Evolutionary conservation across 192 early-diverging fungal genomes (phyloP), one percentile per base, ranked within the genome.

Genomic region (Podila epigama): DNA sequence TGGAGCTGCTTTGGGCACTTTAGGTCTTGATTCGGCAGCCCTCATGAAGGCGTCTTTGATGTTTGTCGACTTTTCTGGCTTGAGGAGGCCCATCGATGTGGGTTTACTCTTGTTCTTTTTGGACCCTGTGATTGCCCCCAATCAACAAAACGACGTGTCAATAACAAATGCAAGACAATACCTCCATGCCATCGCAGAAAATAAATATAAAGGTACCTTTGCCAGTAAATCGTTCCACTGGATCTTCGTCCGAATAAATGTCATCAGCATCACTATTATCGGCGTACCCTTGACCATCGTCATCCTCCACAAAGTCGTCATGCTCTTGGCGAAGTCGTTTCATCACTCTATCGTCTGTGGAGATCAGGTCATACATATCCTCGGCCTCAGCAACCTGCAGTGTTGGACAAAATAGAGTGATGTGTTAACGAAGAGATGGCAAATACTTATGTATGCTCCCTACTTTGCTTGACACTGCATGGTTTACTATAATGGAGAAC

Each of bases 231-330:
- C 81, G 79, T n/a, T 80, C 78, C 29, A 81, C 80, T 9, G 84
- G 79, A 2, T 78, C 81, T 37, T 89, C 86, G 39, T 87, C 83
- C 0, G 86, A 83, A 51, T 69, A 82, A 2, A 34, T 36, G 18
- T 70, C 60, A 37, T 86, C 80, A 6, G 89, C 87, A 5, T 82
- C 61, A 27, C 85, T 89, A 54, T 88, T 75, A 50, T 86, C 87
- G 18, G 70, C 78, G 69, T 93, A 92, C 11, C 87, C 92, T 41
- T 81, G 67, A 20, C 90, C 85, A 56, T 91, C 91, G 51, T 92
- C 90, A 62, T 90, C 88, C 15, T 85, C 85, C 0, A 92, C 85
- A 80, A 90, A 89, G 25, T 89, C 82, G 64, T 85, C 83, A 22
- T 87, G 70, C 31, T 82, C 68, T 34, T 77, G 60, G 25, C 75